Percentiles rank a stretch among this genome's conserved stretches.
Conservation (phyloP, 768 basidiomycete species). For the Pleurotus tuoliensis region DNA sequence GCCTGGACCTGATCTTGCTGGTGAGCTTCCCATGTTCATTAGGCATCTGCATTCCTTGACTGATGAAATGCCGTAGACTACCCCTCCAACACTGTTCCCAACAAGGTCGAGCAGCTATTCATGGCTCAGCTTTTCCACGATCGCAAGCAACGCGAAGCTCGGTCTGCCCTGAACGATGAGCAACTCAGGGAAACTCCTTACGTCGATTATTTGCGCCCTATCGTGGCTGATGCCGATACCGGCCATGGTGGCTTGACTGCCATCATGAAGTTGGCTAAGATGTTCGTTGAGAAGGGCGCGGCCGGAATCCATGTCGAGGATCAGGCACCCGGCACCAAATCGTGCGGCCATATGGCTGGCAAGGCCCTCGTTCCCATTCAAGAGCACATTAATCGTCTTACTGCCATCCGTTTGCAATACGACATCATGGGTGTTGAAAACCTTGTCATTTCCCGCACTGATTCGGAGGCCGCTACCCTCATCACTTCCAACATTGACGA, state of each 20-base stretch:
- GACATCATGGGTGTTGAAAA: slow-evolving; percentile 99
- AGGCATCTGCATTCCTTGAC: background rate
- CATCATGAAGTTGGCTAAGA: slow-evolving; percentile 96
- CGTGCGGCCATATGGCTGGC: slow-evolving; percentile 91
- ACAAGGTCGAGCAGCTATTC: slow-evolving; percentile 98
- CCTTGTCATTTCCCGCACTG: slow-evolving; percentile 89
- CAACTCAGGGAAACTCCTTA: slow-evolving; percentile 67
- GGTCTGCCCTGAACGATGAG: slow-evolving; percentile 63
- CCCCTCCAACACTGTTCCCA: slow-evolving; percentile 97
- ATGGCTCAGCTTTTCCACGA: slow-evolving; percentile 99
- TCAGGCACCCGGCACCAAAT: slow-evolving; percentile 96
- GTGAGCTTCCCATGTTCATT: slow-evolving; percentile 34
- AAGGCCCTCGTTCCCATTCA: slow-evolving; percentile 96
- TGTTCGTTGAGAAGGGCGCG: slow-evolving; percentile 98
- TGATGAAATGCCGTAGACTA: slow-evolving; percentile 58
- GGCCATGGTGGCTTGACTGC: slow-evolving; percentile 98
- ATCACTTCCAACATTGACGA: slow-evolving; percentile 96
- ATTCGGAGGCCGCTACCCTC: slow-evolving; percentile 96
- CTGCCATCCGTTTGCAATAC: slow-evolving; percentile 96
- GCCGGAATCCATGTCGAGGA: slow-evolving; percentile 98
- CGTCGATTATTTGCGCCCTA: slow-evolving; percentile 90
- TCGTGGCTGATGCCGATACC: slow-evolving; percentile 97
- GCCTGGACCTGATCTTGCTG: slow-evolving; percentile 97
- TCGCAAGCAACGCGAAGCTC: slow-evolving; percentile 87
- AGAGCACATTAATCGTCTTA: slow-evolving; percentile 97